Evolutionary conservation across 2,329 filamentous ascomycete species (phyloP).

Genomic region (Calonectria ilicicola): DNA sequence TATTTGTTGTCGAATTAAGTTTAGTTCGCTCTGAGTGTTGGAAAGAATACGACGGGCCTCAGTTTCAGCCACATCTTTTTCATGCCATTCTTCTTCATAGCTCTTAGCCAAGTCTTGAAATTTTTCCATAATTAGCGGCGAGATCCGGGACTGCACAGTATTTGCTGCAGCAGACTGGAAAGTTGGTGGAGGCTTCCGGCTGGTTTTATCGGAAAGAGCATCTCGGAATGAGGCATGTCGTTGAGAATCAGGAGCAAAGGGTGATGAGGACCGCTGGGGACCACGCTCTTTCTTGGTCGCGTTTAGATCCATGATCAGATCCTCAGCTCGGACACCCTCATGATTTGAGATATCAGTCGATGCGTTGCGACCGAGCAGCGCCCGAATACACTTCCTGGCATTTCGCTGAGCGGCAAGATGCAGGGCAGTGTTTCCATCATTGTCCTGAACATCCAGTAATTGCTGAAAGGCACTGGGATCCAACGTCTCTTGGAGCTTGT

Average conservation of each 20-base stretch:
- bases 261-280: slow-evolving; percentile 81
- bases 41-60: slow-evolving; percentile 75
- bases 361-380: slow-evolving; percentile 82
- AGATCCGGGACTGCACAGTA: slow-evolving; percentile 76
- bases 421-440: slow-evolving; percentile 88
- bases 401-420: slow-evolving; percentile 83
- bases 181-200: slow-evolving; percentile 53
- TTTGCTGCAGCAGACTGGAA: slow-evolving; percentile 76
- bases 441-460: slow-evolving; percentile 85
- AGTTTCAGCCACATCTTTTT: slow-evolving; percentile 77
- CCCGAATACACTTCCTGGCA: slow-evolving; percentile 89
- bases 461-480: slow-evolving; percentile 81
- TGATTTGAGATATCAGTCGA: slow-evolving; percentile 85
- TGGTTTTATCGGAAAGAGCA: slow-evolving; percentile 56
- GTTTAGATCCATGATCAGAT: slow-evolving; percentile 83
- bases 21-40: slow-evolving; percentile 76
- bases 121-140: slow-evolving; percentile 77
- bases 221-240: slow-evolving; percentile 67
- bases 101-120: slow-evolving; percentile 76
- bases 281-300: slow-evolving; percentile 74
- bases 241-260: slow-evolving; percentile 72
- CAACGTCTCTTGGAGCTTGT: slow-evolving; percentile 84
- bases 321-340: slow-evolving; percentile 85
- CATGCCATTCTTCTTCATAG: slow-evolving; percentile 81
- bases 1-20: slow-evolving; percentile 69